Evolutionary conservation across 148 eudicot species (phyloP).

Genomic region (Arbutus unedo): DNA sequence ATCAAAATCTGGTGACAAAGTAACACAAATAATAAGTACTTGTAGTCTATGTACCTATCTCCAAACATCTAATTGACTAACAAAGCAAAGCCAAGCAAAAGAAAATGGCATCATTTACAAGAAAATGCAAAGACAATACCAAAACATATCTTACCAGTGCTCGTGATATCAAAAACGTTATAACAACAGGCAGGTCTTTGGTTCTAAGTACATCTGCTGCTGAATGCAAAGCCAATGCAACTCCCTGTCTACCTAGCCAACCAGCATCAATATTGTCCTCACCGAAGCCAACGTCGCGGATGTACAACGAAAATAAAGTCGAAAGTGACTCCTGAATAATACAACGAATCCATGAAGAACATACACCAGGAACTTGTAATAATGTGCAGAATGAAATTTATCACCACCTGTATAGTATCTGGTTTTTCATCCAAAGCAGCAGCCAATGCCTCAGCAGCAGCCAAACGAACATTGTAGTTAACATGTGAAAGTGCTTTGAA

Average conservation of each 20-base stretch:
- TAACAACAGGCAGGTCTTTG: conserved; percentile 96
- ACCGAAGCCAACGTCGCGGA: conserved; percentile 61
- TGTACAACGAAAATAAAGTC: conserved; percentile 81
- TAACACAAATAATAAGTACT: neutral
- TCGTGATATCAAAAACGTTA: conserved; percentile 93
- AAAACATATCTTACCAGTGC: conserved; percentile 61
- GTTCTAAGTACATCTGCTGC: conserved; percentile 90
- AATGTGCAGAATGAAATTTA: neutral
- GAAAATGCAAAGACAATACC: conserved; percentile 10
- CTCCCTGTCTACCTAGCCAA: conserved; percentile 97
- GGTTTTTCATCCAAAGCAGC: conserved; percentile 94
- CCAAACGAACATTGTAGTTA: conserved; percentile 81
- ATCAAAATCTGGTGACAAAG: neutral
- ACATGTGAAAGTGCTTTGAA: conserved; percentile 77
- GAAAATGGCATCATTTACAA: neutral
- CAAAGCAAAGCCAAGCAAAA: neutral
- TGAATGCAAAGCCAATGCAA: conserved; percentile 76
- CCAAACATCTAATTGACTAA: neutral
- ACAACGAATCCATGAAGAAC: conserved; percentile 18
- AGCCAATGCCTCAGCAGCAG: conserved; percentile 93
- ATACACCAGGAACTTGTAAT: neutral
- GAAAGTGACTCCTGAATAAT: conserved; percentile 74
- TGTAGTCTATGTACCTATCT: neutral
- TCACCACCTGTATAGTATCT: conserved; percentile 75
- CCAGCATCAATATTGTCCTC: conserved; percentile 70